Base-by-base conservation (phyloP, 2,329 filamentous ascomycete species). In the Epichloe elymi region DNA sequence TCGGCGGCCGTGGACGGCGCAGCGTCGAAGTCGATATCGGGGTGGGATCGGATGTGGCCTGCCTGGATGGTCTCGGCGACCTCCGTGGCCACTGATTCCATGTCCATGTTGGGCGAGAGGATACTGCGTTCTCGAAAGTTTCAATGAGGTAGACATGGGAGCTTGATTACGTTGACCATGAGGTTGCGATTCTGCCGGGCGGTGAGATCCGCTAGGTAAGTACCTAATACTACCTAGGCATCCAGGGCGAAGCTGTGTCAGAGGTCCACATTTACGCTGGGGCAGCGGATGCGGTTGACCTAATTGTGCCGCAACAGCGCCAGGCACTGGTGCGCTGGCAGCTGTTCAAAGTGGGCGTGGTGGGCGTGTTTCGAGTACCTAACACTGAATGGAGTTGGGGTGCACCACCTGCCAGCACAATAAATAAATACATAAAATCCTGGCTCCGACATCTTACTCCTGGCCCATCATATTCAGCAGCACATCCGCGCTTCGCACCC, bases 11-110 rank as follows among this genome's bases (percentile, higher is more conserved):
- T 91, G 38, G 86, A 81, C 10, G 88, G 88, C 64, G 90, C 90
- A 61, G 88, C 63, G 70, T 95, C 89, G 71, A 87, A 85, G 46
- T 64, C 66, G 5, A 83, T 75, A 39, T 86, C 87, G 0, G 89
- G 89, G 49, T 81, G 63, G 45, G 72, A 77, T 55, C 87, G 84
- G 69, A 95, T 83, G 62, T 85, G 86, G 36, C 82, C 86, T 15
- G 85, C 82, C 67, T 96, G 90, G 57, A 95, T 72, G 36, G 85
- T 85, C 60, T 87, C 86, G 44, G 87, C 86, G 52, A 91, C 70
- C 63, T 93, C 80, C 23, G 80, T 68, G 26, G 81, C 75, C 17
- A 79, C 66, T n/a, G 77, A 74, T 26, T 69, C 68, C 35, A 85
- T 85, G 30, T 70, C 68, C 36, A 85, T 85, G 53, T 48, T 60